phyloP scores from a whole-genome alignment of 768 basidiomycete species.

The Lanmaoa pseudosensibilis region DNA sequence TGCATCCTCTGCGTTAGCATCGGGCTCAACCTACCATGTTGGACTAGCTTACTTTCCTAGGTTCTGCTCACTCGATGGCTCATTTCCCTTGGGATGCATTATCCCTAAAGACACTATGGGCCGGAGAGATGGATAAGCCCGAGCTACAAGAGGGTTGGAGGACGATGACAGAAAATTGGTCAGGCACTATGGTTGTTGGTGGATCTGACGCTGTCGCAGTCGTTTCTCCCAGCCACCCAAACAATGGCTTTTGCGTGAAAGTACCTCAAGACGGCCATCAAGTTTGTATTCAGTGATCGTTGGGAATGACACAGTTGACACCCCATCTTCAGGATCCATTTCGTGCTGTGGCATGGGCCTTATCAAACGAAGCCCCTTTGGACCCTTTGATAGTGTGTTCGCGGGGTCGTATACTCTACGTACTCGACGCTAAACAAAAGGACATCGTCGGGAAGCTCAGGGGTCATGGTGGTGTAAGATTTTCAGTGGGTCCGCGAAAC shows the following conservation, averaged over 20 bases:
- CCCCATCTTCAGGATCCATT: constrained; percentile 21
- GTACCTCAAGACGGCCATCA: constrained; percentile 29
- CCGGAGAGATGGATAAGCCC: constrained; percentile 30
- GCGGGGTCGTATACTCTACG: constrained; percentile 52
- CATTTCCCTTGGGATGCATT: constrained; percentile 44
- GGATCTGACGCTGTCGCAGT: constrained; percentile 39
- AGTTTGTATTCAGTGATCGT: constrained; percentile 13
- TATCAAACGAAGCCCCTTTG: constrained; percentile 42
- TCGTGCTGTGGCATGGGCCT: constrained; percentile 56
- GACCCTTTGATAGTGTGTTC: constrained; percentile 65
- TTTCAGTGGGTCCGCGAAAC: not conserved
- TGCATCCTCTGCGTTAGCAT: constrained; percentile 1
- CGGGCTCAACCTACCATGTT: constrained; percentile 10
- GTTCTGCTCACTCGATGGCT: constrained; percentile 38
- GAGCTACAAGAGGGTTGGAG: constrained; percentile 45
- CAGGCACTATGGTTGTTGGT: constrained; percentile 53
- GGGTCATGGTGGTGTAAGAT: constrained; percentile 72
- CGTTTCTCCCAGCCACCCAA: constrained; percentile 31
- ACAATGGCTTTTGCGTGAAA: constrained; percentile 33
- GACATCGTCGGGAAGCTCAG: constrained; percentile 50
- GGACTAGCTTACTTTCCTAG: constrained; percentile 35
- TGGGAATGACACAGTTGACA: constrained; percentile 5
- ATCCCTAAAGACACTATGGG: constrained; percentile 43
- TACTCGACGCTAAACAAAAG: constrained; percentile 47
- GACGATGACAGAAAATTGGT: constrained; percentile 45